Evolutionary conservation across 129 eudicot genomes (phyloP), one percentile per base, ranked within the genome.

Genomic region (Pseudognaphalium luteoalbum): DNA sequence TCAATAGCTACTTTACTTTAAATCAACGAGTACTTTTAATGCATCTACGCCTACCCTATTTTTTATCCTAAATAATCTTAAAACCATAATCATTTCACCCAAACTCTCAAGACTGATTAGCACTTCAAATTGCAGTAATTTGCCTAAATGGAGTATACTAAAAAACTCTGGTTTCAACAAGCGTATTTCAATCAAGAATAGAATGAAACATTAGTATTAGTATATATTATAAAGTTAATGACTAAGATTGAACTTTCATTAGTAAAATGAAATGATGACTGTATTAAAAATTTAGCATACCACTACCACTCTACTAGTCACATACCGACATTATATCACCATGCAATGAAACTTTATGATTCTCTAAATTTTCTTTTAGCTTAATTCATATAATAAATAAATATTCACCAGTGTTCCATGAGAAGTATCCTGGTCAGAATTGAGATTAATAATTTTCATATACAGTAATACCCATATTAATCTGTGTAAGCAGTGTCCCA

Each of bases 371-470:
- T 35, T 4, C 47, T 35, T 25, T 66, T 66, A 34, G 17, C 70
- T 66, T 16, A 10, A 66, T 33, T 54, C 9, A 28, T 16, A 30
- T 52, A 30, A 71, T 9, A 30, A 30, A 71, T 9, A 30, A 32
- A 25, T 71, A 9, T 42, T 32, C 29, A 32, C 28, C 34, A 16
- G 51, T 34, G 70, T 66, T 66, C 51, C 14, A 66, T 5, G 34
- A 66, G 6, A 66, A 66, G 70, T 34, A 68, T 39, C 54, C 72
- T 58, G 64, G n/a, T 39, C 15, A 11, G n/a, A 19, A 19, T 68
- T 39, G 4, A 35, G 52, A 44, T 68, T 68, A 19, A 37, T 39
- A 14, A 52, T 35, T 9, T 35, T 68, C 64, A 35, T 39, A n/a
- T 39, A 5, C 2, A 72, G 21, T 19, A 52, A 30, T 72, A 56